Conservation (phyloP, 2,329 filamentous ascomycete species). For the Boeremia lycopersici region DNA sequence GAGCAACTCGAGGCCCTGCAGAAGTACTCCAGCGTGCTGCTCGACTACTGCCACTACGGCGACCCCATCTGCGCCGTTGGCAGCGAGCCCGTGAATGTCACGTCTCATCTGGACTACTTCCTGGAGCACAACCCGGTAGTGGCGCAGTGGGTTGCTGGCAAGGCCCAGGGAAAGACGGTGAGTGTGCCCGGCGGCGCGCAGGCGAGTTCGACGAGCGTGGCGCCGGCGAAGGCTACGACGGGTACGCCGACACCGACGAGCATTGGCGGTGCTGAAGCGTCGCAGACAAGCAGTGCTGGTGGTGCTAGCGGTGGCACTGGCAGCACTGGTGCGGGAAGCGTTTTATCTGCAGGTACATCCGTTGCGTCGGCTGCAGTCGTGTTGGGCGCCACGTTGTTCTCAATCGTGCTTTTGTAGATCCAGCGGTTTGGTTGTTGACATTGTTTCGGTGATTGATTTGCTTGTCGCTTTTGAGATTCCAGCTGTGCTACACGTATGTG, state of each 20-base stretch:
- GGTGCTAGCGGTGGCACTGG: not conserved
- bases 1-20: slow-evolving; percentile 25
- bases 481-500: too few species aligned
- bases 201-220: slow-evolving; percentile 11
- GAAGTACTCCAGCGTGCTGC: slow-evolving; percentile 50
- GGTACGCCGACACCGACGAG: slow-evolving; percentile 4
- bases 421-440: not conserved
- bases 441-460: too few species aligned
- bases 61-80: slow-evolving; percentile 68
- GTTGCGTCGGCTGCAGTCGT: not conserved
- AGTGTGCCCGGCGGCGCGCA: slow-evolving; percentile 12
- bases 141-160: slow-evolving; percentile 23
- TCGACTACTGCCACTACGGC: slow-evolving; percentile 67
- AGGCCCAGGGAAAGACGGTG: slow-evolving; percentile 22
- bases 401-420: slow-evolving; percentile 1
- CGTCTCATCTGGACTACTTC: slow-evolving; percentile 65
- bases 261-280: slow-evolving; percentile 4
- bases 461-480: too few species aligned
- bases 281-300: slow-evolving; percentile 14
- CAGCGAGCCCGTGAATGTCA: slow-evolving; percentile 57
- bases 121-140: slow-evolving; percentile 32
- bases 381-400: slow-evolving; percentile 5
- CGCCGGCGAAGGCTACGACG: slow-evolving; percentile 4
- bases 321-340: slow-evolving; percentile 9
- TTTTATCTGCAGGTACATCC: not conserved